Evolutionary conservation across 2,329 filamentous ascomycete genomes (phyloP).

Genomic region (Fusarium burgessii): DNA sequence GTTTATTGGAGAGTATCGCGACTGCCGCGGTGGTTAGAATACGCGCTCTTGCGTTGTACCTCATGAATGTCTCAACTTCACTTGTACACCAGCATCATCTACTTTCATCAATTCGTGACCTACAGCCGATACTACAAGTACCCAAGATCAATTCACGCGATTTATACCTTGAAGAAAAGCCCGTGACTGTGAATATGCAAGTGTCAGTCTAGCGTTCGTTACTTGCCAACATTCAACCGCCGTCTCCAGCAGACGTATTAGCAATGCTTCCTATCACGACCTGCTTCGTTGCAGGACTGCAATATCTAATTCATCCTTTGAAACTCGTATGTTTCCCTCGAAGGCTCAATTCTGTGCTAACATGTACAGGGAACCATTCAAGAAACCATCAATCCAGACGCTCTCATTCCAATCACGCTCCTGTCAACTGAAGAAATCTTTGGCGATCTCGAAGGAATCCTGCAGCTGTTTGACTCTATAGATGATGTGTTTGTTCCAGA

Average conservation of each 20-base stretch:
- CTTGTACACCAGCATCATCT: conserved; percentile 9
- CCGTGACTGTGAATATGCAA: conserved; percentile 1
- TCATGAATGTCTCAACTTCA: conserved; percentile 16
- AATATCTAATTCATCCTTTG: conserved; percentile 56
- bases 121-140: not conserved
- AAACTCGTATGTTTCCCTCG: conserved; percentile 47
- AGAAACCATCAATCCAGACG: conserved; percentile 56
- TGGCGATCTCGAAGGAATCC: conserved; percentile 51
- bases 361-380: conserved; percentile 54
- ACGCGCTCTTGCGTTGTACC: not conserved
- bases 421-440: conserved; percentile 55
- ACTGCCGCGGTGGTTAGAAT: not conserved
- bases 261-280: conserved; percentile 52
- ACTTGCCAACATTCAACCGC: conserved; percentile 2
- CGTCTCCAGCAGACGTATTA: not conserved
- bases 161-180: fast-evolving
- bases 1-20: not conserved
- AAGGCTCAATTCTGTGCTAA: not conserved
- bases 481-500: conserved; percentile 57
- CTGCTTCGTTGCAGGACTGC: conserved; percentile 53
- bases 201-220: conserved; percentile 6
- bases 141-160: not conserved
- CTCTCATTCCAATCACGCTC: conserved; percentile 56
- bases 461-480: conserved; percentile 49
- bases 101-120: not conserved